Evolutionary conservation across 345 rosid species (phyloP).

Genomic region (Dovyalis caffra): DNA sequence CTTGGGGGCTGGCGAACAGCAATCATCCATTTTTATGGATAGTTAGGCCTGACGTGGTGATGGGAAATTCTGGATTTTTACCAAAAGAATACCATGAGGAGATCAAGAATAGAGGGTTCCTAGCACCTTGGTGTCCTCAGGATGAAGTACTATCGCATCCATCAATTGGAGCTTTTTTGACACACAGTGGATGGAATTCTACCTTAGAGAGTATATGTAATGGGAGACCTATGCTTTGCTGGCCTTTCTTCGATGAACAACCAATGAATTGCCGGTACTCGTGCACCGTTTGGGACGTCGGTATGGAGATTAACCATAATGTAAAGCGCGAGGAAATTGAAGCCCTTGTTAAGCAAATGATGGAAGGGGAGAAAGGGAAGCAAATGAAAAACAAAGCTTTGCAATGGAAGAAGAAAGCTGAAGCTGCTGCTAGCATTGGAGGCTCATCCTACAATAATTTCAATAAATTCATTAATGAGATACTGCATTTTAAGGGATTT

Average conservation of each 20-base stretch:
- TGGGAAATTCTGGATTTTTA: conserved; percentile 19
- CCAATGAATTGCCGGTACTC: conserved; percentile 30
- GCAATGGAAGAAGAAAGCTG: conserved; percentile 9
- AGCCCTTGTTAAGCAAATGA: conserved; percentile 23
- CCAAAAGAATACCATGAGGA: conserved; percentile 23
- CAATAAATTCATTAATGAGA: not conserved
- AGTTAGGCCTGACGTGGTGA: conserved; percentile 28
- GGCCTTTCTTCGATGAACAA: conserved; percentile 42
- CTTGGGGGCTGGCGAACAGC: conserved; percentile 39
- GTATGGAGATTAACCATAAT: conserved; percentile 23
- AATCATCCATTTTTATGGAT: conserved; percentile 41
- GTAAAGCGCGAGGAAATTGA: conserved; percentile 25
- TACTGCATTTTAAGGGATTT: not conserved
- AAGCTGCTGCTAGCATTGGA: not conserved
- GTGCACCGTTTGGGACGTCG: conserved; percentile 29
- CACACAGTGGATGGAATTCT: conserved; percentile 44
- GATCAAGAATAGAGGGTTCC: conserved; percentile 23
- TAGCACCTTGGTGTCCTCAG: conserved; percentile 37
- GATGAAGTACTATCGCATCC: conserved; percentile 26
- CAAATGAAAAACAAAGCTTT: conserved; percentile 8
- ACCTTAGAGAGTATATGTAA: conserved; percentile 16
- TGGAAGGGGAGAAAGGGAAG: conserved; percentile 21
- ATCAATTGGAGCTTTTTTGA: conserved; percentile 31
- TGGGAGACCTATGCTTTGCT: conserved; percentile 26
- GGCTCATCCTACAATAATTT: conserved; percentile 5